Evolutionary conservation across 1,139 yeast species (phyloP).

Genomic region (Magnusiomyces ingens): DNA sequence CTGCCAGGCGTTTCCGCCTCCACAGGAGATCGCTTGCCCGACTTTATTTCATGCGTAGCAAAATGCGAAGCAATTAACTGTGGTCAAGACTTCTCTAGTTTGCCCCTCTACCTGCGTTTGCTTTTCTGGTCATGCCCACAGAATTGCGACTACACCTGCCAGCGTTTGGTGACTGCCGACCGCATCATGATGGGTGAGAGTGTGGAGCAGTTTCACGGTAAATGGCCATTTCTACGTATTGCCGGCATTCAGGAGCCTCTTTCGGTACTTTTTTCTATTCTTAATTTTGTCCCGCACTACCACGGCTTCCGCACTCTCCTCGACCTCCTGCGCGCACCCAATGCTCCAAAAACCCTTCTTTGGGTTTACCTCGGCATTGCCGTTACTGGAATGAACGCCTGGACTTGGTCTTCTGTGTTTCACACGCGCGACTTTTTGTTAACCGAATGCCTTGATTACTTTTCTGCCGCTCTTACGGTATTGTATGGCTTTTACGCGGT

Average conservation of each 20-base stretch:
- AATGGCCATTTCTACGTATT: slow-evolving; percentile 85
- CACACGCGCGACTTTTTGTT: slow-evolving; percentile 74
- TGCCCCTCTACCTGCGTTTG: slow-evolving; percentile 41
- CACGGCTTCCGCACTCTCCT: slow-evolving; percentile 45
- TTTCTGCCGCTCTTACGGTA: slow-evolving; percentile 87
- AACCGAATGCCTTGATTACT: slow-evolving; percentile 85
- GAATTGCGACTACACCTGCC: slow-evolving; percentile 92
- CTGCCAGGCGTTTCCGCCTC: slow-evolving; percentile 35
- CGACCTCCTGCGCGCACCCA: slow-evolving; percentile 4
- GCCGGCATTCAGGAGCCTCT: slow-evolving; percentile 78
- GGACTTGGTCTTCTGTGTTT: slow-evolving; percentile 80
- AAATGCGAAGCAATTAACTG: slow-evolving; percentile 47
- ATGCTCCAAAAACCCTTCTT: slow-evolving; percentile 13
- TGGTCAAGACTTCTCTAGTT: slow-evolving; percentile 28
- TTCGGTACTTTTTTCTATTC: slow-evolving; percentile 72
- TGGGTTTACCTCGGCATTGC: slow-evolving; percentile 43
- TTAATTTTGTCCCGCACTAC: slow-evolving; percentile 72
- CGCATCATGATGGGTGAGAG: slow-evolving; percentile 45
- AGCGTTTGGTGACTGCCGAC: slow-evolving; percentile 56
- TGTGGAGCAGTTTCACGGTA: slow-evolving; percentile 85
- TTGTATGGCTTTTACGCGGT: slow-evolving; percentile 70
- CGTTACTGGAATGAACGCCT: slow-evolving; percentile 71
- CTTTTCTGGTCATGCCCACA: slow-evolving; percentile 73
- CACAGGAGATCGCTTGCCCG: slow-evolving; percentile 65
- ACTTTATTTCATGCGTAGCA: slow-evolving; percentile 56